These are phyloP conservation scores for Abelmoschus esculentus DNA, from an alignment of 345 rosid species.

Conservation along the genomic window DNA sequence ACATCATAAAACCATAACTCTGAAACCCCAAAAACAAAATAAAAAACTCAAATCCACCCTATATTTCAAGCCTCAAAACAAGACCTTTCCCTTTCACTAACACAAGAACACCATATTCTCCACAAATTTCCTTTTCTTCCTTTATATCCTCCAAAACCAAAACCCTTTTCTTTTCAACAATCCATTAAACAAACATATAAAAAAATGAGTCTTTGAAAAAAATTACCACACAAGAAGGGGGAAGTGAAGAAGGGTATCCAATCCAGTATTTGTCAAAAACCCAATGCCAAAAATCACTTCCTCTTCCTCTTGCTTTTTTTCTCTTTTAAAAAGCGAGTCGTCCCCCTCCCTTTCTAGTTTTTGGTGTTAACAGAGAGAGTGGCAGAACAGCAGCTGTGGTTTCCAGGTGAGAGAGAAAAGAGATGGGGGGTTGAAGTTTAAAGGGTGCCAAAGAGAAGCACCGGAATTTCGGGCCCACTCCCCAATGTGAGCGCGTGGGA, in stretches of 20 bases:
- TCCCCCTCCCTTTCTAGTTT: neutral
- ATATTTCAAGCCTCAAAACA: constrained; percentile 1
- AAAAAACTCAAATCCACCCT: constrained; percentile 1
- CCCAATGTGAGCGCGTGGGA: constrained; percentile 29
- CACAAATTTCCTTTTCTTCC: constrained; percentile 8
- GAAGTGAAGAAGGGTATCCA: constrained; percentile 17
- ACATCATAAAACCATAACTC: constrained; percentile 24
- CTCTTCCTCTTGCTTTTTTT: neutral
- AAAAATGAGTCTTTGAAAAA: neutral
- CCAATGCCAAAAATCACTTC: neutral
- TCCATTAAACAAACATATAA: neutral
- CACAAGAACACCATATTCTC: neutral
- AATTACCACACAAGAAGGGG: neutral
- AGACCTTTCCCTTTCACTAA: neutral
- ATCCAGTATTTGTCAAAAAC: neutral
- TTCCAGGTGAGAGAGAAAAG: constrained; percentile 18
- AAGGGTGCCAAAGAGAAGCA: constrained; percentile 23
- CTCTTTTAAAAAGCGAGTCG: constrained; percentile 10
- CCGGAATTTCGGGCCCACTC: constrained; percentile 27
- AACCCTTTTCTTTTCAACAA: neutral
- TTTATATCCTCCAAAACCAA: constrained; percentile 6
- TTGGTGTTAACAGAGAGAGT: constrained; percentile 13
- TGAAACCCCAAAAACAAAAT: constrained; percentile 14
- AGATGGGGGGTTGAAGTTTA: constrained; percentile 17
- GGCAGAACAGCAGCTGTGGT: constrained; percentile 6